A percentile compares a stretch with the other conserved stretches of the same genome.
phyloP scores from a whole-genome alignment of 345 rosid species.

The Clausena lansium region DNA sequence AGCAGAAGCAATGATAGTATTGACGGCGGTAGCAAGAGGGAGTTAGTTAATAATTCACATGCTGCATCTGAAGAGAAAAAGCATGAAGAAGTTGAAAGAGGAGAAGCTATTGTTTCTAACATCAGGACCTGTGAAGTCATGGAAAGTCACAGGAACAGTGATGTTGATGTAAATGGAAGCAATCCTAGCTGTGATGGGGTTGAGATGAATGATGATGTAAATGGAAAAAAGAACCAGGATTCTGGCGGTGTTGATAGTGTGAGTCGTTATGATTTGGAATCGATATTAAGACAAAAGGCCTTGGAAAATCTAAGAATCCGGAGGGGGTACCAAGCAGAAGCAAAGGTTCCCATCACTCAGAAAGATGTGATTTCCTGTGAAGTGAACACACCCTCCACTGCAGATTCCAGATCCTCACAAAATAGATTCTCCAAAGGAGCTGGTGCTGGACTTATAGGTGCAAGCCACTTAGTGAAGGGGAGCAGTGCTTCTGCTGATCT shows the following conservation, averaged over 20 bases:
- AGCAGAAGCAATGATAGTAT: conserved; percentile 47
- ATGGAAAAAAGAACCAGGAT: conserved; percentile 26
- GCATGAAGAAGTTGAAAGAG: conserved; percentile 29
- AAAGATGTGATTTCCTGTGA: conserved; percentile 22
- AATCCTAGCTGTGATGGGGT: conserved; percentile 21
- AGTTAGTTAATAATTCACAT: conserved; percentile 20
- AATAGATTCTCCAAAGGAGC: conserved; percentile 18
- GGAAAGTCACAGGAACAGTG: conserved; percentile 22
- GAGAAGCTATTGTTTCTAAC: conserved; percentile 30
- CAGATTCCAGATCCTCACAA: conserved; percentile 23
- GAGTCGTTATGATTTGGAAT: conserved; percentile 54
- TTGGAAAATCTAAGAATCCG: conserved; percentile 73
- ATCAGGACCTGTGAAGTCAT: conserved; percentile 8
- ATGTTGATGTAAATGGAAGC: conserved; percentile 12
- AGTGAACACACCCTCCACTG: conserved; percentile 17
- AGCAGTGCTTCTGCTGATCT: conserved; percentile 5
- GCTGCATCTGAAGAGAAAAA: conserved; percentile 22
- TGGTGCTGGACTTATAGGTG: conserved; percentile 16
- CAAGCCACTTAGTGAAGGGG: conserved; percentile 13
- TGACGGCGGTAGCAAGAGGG: conserved; percentile 36
- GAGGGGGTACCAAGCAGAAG: conserved; percentile 28
- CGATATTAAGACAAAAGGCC: conserved; percentile 65
- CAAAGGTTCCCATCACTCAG: conserved; percentile 14
- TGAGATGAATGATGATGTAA: conserved; percentile 18
- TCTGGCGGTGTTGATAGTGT: conserved; percentile 19